Evolutionary conservation across 1,284 basidiomycete genomes (phyloP).

Genomic region (Boletus albobrunnescens): DNA sequence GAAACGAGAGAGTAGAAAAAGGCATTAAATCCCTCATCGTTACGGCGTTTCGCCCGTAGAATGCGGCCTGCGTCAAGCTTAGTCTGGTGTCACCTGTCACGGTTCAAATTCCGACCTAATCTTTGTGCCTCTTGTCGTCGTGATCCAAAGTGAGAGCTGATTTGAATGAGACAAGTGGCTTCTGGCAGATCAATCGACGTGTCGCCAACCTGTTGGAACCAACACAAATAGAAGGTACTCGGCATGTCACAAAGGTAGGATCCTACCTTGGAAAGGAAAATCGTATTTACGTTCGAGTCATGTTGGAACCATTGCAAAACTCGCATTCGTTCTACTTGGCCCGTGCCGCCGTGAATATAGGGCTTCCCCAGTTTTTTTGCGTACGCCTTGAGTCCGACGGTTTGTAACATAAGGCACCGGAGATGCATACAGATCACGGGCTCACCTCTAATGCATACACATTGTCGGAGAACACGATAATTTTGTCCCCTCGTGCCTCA

Average conservation of each 20-base stretch:
- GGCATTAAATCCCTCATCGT: slow-evolving; percentile 99
- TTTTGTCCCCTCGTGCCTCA: slow-evolving; percentile 96
- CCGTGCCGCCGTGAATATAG: slow-evolving; percentile 96
- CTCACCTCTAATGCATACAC: slow-evolving; percentile 92
- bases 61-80: slow-evolving; percentile 68
- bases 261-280: slow-evolving; percentile 92
- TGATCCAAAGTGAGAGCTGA: slow-evolving; percentile 99
- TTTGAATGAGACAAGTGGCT: slow-evolving; percentile 98
- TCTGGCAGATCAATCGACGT: slow-evolving; percentile 99
- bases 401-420: background rate
- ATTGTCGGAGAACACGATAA: slow-evolving; percentile 99
- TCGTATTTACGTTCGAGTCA: slow-evolving; percentile 94
- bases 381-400: slow-evolving; percentile 65
- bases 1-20: slow-evolving; percentile 99
- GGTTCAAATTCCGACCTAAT: slow-evolving; percentile 54
- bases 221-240: slow-evolving; percentile 15
- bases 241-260: slow-evolving; percentile 7
- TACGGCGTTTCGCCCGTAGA: slow-evolving; percentile 92
- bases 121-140: slow-evolving; percentile 97
- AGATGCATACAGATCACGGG: background rate
- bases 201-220: slow-evolving; percentile 78
- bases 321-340: slow-evolving; percentile 93
- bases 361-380: slow-evolving; percentile 92
- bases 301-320: slow-evolving; percentile 96
- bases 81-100: slow-evolving; percentile 17